Evolutionary conservation across 768 basidiomycete genomes (phyloP), one percentile per base, ranked within the genome.

Genomic region (Plicaturopsis crispa): DNA sequence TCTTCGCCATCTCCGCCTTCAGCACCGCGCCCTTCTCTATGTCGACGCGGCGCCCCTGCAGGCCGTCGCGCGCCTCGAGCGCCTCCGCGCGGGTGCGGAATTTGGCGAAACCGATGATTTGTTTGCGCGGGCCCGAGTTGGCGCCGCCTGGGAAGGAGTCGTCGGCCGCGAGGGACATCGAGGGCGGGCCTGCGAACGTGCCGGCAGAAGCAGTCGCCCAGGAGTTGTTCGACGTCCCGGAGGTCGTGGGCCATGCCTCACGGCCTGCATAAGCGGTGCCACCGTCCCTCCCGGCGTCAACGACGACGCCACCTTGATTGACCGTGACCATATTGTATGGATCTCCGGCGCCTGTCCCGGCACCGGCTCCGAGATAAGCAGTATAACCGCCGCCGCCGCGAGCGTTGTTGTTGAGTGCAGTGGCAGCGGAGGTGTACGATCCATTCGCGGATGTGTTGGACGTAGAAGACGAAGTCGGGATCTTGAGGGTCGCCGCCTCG

Each of bases 1-100:
- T 99, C 78, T 98, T 98, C 14, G 96, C 96, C 93, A 99, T 97
- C 63, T 98, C 96, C 16, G 94, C 96, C 60, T 97, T 98, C 26
- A 99, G 60, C 2, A 92, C 83, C 1, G 88, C 80, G 11, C 91
- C 91, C 51, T 90, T 91, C 60, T 97, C 87, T 22, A 86, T 78
- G 51, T 98, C 96, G 24, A 98, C 87, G 40, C 89, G 73, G 38
- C 84, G 72, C 4, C 94, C 92, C 55, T 93, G 91, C 4, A 99
- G 66, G 5, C 78, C 70, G 51, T 98, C 94, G 26, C 87, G 70
- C 6, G 96, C 96, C 10, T 78, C 77, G 2, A 96, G 58, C 0
- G 96, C 96, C 50, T 93, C 89, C 33, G 80, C 75, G 18, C 91
- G 73, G 22, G 87, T 80, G 38, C 80, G 73, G 65, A 99, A 99